These are phyloP conservation scores for Triticum timopheevii DNA, from an alignment of 176 grass and related monocot species.

Conservation along the genomic window DNA sequence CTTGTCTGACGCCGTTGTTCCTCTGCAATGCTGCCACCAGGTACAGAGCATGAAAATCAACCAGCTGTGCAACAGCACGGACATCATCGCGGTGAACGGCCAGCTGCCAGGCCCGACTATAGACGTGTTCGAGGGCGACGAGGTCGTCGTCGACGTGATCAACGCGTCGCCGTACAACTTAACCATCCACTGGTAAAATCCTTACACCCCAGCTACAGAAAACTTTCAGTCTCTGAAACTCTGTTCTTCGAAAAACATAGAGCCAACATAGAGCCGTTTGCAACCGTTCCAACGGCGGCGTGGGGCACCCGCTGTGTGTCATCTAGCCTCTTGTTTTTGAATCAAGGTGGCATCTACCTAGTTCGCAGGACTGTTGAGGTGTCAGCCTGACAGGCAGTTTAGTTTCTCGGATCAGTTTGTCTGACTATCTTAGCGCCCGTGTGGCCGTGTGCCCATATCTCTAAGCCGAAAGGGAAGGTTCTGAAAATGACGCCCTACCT, in stretches of 20 bases:
- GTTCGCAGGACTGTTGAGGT: background rate
- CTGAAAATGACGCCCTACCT: slow-evolving; percentile 44
- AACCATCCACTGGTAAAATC: slow-evolving; percentile 55
- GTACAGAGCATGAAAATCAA: slow-evolving; percentile 40
- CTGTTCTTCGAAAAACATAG: background rate
- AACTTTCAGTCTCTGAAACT: background rate
- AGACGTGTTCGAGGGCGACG: slow-evolving; percentile 47
- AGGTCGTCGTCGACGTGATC: slow-evolving; percentile 38
- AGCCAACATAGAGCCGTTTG: background rate
- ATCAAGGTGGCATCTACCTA: background rate
- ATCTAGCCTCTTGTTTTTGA: too few species aligned
- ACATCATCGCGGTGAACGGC: slow-evolving; percentile 57
- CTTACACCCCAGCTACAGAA: background rate
- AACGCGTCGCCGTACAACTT: slow-evolving; percentile 44
- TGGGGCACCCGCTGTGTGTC: background rate
- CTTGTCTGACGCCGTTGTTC: slow-evolving; percentile 10
- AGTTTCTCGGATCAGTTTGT: slow-evolving; percentile 4
- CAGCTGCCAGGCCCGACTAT: slow-evolving; percentile 51
- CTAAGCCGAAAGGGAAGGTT: slow-evolving; percentile 22
- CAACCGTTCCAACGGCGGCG: background rate
- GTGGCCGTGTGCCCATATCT: background rate
- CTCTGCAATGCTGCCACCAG: slow-evolving; percentile 28
- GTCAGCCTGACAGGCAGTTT: slow-evolving; percentile 6
- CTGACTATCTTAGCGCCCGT: background rate
- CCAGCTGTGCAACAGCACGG: slow-evolving; percentile 47